Evolutionary conservation across 805 yeast genomes (phyloP).

Genomic region (Candida stauntonica): DNA sequence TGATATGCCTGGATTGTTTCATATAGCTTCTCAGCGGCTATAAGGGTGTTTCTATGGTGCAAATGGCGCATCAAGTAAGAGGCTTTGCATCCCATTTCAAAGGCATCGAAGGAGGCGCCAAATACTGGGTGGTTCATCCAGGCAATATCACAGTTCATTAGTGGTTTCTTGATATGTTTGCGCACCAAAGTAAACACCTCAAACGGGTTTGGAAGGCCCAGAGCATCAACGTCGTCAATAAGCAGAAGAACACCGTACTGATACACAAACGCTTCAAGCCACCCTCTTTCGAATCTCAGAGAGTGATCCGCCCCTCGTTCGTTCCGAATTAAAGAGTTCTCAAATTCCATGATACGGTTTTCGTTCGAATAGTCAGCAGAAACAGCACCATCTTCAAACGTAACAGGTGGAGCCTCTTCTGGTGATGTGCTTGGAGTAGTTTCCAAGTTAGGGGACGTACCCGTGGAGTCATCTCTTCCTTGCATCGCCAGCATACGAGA

Average conservation of each 20-base stretch:
- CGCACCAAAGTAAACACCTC: conserved; percentile 32
- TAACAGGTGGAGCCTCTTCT: background rate
- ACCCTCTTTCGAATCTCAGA: conserved; percentile 29
- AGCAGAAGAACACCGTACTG: conserved; percentile 39
- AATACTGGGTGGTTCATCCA: conserved; percentile 41
- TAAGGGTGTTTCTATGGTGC: conserved; percentile 9
- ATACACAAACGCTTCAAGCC: conserved; percentile 40
- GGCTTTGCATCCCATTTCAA: conserved; percentile 33
- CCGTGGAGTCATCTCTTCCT: background rate
- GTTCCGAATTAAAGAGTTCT: conserved; percentile 15
- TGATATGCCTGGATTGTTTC: conserved; percentile 12
- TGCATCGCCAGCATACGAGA: conserved; percentile 16
- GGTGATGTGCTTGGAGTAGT: background rate
- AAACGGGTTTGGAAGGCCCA: conserved; percentile 39
- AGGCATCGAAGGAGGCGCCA: conserved; percentile 35
- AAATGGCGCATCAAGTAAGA: conserved; percentile 26
- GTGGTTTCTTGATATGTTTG: conserved; percentile 30
- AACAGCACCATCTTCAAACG: conserved; percentile 1
- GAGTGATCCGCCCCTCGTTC: conserved; percentile 2
- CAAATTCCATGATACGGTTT: conserved; percentile 19
- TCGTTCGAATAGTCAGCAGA: conserved; percentile 21
- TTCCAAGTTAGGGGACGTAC: no score
- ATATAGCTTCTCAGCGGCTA: conserved; percentile 12
- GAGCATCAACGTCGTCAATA: conserved; percentile 30
- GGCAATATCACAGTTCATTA: conserved; percentile 32